These are phyloP conservation scores for Chloromonas sp. DNA, from an alignment of 163 green algal species.

Conservation along the genomic window DNA sequence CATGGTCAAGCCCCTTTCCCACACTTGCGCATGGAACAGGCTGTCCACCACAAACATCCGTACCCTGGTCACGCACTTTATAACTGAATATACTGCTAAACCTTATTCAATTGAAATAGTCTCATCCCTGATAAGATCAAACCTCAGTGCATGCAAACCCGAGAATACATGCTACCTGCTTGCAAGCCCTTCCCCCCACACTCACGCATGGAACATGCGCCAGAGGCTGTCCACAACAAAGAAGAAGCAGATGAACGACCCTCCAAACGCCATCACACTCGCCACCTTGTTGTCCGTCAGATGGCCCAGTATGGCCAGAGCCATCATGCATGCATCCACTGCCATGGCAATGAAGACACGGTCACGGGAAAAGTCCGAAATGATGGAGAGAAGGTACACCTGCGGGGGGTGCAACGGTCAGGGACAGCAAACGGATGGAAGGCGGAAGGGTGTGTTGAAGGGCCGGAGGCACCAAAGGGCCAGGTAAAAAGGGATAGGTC, in stretches of 20 bases:
- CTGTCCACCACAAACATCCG: background rate
- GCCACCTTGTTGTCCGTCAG: constrained; percentile 11
- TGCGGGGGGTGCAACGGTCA: too few relatives aligned
- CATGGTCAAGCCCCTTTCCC: too few relatives aligned
- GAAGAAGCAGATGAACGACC: background rate
- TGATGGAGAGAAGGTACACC: constrained; percentile 51
- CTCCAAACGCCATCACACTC: constrained; percentile 6
- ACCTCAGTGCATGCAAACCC: background rate
- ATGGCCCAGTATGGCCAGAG: constrained; percentile 23
- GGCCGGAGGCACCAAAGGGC: too few relatives aligned
- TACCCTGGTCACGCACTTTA: background rate
- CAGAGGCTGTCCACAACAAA: constrained; percentile 6
- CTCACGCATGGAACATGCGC: constrained; percentile 13
- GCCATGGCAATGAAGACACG: constrained; percentile 26
- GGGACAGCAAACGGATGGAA: too few relatives aligned
- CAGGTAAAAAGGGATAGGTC: too few relatives aligned
- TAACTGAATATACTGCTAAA: background rate
- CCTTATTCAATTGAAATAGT: too few relatives aligned
- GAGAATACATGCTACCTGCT: constrained; percentile 11
- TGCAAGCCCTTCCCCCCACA: background rate
- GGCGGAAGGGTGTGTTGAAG: too few relatives aligned
- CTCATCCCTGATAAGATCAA: too few relatives aligned
- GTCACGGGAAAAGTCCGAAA: constrained; percentile 44
- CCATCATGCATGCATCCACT: constrained; percentile 28
- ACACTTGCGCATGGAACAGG: background rate